Base-by-base conservation (phyloP, 352 stramenopile species). In the Phytophthora boehmeriae region DNA sequence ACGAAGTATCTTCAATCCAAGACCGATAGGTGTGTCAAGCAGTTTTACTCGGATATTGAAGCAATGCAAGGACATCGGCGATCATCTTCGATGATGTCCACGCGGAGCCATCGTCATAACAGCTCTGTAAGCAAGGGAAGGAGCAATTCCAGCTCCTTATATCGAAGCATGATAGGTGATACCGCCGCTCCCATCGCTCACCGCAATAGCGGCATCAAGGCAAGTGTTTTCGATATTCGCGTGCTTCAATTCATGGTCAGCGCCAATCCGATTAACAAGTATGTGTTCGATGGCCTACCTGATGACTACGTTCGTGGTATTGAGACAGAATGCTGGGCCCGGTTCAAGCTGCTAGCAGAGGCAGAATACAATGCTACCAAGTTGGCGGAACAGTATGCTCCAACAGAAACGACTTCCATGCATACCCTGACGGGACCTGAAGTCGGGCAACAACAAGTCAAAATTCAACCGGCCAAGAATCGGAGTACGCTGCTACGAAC, bases 231-330 rank as follows among this genome's bases (percentile, higher is more conserved):
- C n/a, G 59, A 72, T 25, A 73, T 73, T 25, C 64, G 59, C 8
- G 5, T 39, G 5, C 28, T 64, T 20, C 64, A 91, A 59, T 89
- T 86, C 32, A 80, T 90, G 14, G 52, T 79, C 9, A 54, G 73
- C 4, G 59, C 84, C n/a, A 90, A 80, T 39, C 82, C 82, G 0
- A 50, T 89, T 5, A 89, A 80, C 54, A 82, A 76, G n/a, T 68
- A 83, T 23, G 32, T 90, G 10, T 54, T 64, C 2, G 56, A 75
- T 8, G 54, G 71, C 28, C 53, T 90, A 6, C 67, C 73, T 16
- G 76, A 88, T 14, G 51, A 66, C 0, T 59, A 79, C 19, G n/a
- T 90, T 4, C 53, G 50, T 5, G 23, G 53, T 0, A 64, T 92
- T 0, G 80, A 90, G 42, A 59, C 38, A 0, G 82, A 92, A 41